Evolutionary conservation across 2,329 filamentous ascomycete genomes (phyloP), one percentile per base, ranked within the genome.

Genomic region (Apiospora hydei): DNA sequence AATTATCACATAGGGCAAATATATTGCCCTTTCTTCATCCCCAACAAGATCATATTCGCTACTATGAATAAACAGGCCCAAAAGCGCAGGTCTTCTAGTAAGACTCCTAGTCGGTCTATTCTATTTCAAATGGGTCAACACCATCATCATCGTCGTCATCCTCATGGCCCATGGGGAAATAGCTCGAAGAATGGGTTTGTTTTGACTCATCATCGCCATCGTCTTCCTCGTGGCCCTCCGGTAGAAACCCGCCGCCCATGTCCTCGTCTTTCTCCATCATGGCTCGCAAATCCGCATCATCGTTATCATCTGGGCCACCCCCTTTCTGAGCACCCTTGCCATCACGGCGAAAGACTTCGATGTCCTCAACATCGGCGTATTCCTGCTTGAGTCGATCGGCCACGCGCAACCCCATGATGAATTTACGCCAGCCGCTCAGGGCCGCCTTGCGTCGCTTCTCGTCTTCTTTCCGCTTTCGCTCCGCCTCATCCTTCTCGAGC

Each of bases 341-440:
- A 46, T 80, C 82, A 70, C 85, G 87, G 41, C 89, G 88, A 57
- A 90, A 85, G 0, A 88, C 85, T 21, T 90, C 87, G 4, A 86
- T 82, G 38, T 88, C 86, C 61, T 85, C 84, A 4, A 88, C 84
- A 49, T 91, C 87, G 0, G 93, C 93, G 80, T 97, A 97, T 73
- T 97, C 93, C 71, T 91, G 88, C 53, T 87, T 87, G 53, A 97
- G 92, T 68, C 94, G 88, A 80, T 96, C 88, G 26, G 94, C 87
- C 72, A 98, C 96, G 3, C 94, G 88, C 82, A 98, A 80, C 0
- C 95, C 95, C 86, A 95, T 93, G 18, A 97, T 82, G 76, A 98
- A 94, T 81, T 93, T 97, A 72, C 93, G 89, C 96, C 96, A 99
- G 75, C 91, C 89, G 0, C 88, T 88, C 66, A 98, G 80, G 0